phyloP scores from a whole-genome alignment of 1,139 yeast species.

The Magnusiomyces suaveolens region DNA sequence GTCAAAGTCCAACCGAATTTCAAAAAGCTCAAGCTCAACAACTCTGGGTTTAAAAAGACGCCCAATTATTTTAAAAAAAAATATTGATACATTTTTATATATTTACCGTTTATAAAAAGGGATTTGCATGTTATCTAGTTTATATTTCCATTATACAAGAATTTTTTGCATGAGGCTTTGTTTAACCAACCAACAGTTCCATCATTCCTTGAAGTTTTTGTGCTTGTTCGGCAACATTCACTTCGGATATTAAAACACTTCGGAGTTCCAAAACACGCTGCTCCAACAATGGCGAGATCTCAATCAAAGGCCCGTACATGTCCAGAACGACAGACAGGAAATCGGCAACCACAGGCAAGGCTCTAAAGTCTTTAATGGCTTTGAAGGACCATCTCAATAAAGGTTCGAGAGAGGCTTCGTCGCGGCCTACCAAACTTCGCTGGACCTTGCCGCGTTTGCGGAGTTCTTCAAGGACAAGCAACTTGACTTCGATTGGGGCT shows the following conservation, averaged over 20 bases:
- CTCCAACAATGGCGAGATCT: constrained; percentile 68
- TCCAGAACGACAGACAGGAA: constrained; percentile 76
- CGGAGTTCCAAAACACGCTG: constrained; percentile 55
- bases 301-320: constrained; percentile 63
- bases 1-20: constrained; percentile 19
- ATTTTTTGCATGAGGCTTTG: too few relatives aligned
- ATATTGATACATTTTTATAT: not conserved
- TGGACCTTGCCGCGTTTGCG: constrained; percentile 81
- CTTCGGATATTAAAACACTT: constrained; percentile 52
- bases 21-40: constrained; percentile 20
- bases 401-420: constrained; percentile 78
- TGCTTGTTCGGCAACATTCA: constrained; percentile 76
- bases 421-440: constrained; percentile 68
- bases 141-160: too few relatives aligned
- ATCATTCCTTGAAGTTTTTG: constrained; percentile 89
- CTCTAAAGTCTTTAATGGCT: constrained; percentile 67
- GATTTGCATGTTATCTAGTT: not conserved
- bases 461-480: constrained; percentile 74
- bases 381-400: constrained; percentile 72
- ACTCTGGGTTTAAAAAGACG: constrained; percentile 21
- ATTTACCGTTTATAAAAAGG: not conserved
- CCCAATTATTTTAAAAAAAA: constrained; percentile 15
- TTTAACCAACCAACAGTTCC: constrained; percentile 50
- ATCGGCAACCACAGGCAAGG: constrained; percentile 67
- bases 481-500: constrained; percentile 64